Evolutionary conservation across 2,329 filamentous ascomycete species (phyloP), one percentile per base, ranked within the genome.

Genomic region (Beauveria sp.): DNA sequence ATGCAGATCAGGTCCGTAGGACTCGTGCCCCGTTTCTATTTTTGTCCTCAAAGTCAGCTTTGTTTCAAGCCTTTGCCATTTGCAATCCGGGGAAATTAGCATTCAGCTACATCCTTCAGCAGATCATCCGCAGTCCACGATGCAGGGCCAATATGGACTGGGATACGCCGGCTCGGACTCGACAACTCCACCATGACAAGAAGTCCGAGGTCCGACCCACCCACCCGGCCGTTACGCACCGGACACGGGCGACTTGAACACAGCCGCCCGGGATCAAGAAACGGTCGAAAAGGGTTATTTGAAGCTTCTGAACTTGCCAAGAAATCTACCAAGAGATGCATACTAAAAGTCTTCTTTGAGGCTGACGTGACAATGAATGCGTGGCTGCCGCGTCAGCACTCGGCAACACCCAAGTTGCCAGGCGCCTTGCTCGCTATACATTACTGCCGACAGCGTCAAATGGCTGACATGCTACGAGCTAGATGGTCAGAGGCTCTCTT

Each of bases 311-410:
- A 34, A 5, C 10, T 34, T 12, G 30, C 30, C 30, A 12, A 9
- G 28, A 12, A 12, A 34, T 34, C 2, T 34, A 34, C 10, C 0
- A 12, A 5, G 9, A 9, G 30, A 12, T 34, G 30, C 10, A 34
- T 37, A 37, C 2, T 5, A 5, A 37, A 0, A 46, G 9, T 30
- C 26, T 34, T 51, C 3, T 30, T 14, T 43, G 26, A 34, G 41
- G 52, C 28, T 47, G 43, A 40, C 28, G 28, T 28, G 41, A 47
- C 12, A 7, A 22, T n/a, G 9, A 7, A 18, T 22, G 37, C 52
- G 18, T 37, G 43, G 43, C 54, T 48, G 54, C 54, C 54, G 54
- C 54, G 54, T 56, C 54, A 56, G 43, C 54, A 3, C 28, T 54
- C 10, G n/a, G 20, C 30, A 28, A 8, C 20, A 22, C 16, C 30